Base-by-base conservation (phyloP, 2,329 filamentous ascomycete species). In the Elsinoe necatrix region DNA sequence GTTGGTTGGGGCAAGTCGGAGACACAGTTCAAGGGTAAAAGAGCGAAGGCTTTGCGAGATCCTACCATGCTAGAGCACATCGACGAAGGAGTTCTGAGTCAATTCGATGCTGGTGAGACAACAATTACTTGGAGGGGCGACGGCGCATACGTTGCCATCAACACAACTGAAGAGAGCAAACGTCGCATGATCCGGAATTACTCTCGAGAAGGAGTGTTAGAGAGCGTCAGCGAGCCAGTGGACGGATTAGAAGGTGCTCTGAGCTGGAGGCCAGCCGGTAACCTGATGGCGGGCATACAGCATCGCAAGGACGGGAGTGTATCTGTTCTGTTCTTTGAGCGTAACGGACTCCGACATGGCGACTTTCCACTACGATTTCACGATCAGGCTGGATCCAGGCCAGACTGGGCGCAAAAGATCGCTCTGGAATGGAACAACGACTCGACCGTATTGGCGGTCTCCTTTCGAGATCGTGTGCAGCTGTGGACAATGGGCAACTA, bases 401-500 rank as follows among this genome's bases (percentile, higher is more conserved):
- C 54, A 35, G 82, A 84, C 50, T 75, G 79, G 62, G 78, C 77
- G 9, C 77, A 78, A 41, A 75, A 78, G 51, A 84, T 95, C 56
- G 73, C 74, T 25, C 75, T 98, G 12, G 79, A 81, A 48, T 98
- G 93, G 93, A 98, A 96, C 67, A 79, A 83, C 3, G 92, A 98
- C 68, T 98, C 93, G 0, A 92, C 85, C 1, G 89, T 95, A 0
- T 77, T 98, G 45, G 90, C 92, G 4, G 84, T 96, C n/a, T 77
- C 81, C 1, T 82, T 91, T 63, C 75, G 76, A 29, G 81, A 90
- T 61, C 80, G 82, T 57, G 74, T 93, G n/a, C 93, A 98, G 67
- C 75, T 98, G 1, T 98, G 93, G 93, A 95, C 90, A 0, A 95
- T 86, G 79, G 87, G 89, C 18, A 98, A 98, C 69, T 98, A 98